Percentiles rank a stretch among this genome's conserved stretches.
Conservation (phyloP, 208 protist species). For the Leptomonas pyrrhocoris region DNA sequence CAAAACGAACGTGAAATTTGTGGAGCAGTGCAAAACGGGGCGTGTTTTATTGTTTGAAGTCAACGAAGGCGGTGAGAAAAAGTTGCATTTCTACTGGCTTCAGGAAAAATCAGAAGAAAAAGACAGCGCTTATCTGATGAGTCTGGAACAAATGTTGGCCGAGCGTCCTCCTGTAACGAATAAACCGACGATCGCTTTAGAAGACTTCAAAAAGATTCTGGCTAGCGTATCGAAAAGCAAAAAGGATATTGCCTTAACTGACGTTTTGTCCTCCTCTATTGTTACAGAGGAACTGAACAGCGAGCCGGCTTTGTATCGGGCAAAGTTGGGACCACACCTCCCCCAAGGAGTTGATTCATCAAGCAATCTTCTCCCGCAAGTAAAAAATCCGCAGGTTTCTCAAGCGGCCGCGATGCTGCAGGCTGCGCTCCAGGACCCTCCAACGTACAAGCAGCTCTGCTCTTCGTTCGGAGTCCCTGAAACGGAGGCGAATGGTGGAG, state of each 20-base stretch:
- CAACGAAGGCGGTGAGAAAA: slow-evolving; percentile 28
- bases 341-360: slow-evolving; percentile 39
- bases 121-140: slow-evolving; percentile 52
- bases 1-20: slow-evolving; percentile 41
- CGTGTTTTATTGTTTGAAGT: slow-evolving; percentile 73
- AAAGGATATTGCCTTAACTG: slow-evolving; percentile 34
- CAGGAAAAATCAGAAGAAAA: slow-evolving; percentile 83
- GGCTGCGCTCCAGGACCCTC: slow-evolving; percentile 49
- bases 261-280: slow-evolving; percentile 55
- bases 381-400: slow-evolving; percentile 71
- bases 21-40: slow-evolving; percentile 77
- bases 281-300: slow-evolving; percentile 55
- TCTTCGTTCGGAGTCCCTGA: slow-evolving; percentile 54
- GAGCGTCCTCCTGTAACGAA: slow-evolving; percentile 4
- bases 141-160: slow-evolving; percentile 49
- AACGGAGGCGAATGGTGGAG: slow-evolving; percentile 29
- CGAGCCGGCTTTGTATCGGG: slow-evolving; percentile 64
- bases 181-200: slow-evolving; percentile 38
- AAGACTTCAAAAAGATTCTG: slow-evolving; percentile 66
- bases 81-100: slow-evolving; percentile 79
- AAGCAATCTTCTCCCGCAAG: slow-evolving; percentile 55
- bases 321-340: slow-evolving; percentile 44
- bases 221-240: slow-evolving; percentile 43
- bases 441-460: slow-evolving; percentile 58
- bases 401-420: slow-evolving; percentile 47